Conservation (phyloP, 2,329 filamentous ascomycete species). For the Aspergillus udagawae region DNA sequence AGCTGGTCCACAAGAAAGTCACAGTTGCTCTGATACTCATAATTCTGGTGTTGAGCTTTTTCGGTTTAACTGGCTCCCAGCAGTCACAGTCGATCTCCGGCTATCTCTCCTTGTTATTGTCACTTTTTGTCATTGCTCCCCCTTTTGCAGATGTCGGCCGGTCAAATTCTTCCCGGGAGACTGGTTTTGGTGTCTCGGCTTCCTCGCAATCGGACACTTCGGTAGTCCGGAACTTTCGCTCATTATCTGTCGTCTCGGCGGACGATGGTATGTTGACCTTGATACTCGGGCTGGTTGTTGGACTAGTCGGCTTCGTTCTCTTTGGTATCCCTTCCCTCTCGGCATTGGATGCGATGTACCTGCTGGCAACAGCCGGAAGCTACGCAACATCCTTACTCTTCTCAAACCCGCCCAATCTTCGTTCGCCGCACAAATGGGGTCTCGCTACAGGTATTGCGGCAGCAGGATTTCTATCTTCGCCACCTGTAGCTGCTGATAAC, state of each 20-base stretch:
- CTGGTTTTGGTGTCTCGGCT: conserved; percentile 19
- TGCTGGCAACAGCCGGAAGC: conserved; percentile 18
- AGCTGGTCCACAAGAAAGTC: conserved; percentile 25
- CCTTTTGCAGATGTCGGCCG: conserved; percentile 34
- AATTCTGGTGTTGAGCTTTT: conserved; percentile 22
- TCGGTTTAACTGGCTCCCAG: conserved; percentile 28
- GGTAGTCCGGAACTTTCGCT: conserved; percentile 10
- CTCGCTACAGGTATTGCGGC: conserved; percentile 23
- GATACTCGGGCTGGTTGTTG: conserved; percentile 24
- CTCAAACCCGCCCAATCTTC: conserved; percentile 21
- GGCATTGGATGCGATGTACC: conserved; percentile 19
- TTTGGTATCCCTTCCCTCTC: conserved; percentile 20
- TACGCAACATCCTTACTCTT: conserved; percentile 27
- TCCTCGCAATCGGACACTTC: not conserved
- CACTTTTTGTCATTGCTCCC: conserved; percentile 47
- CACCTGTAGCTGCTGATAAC: conserved; percentile 24
- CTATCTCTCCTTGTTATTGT: conserved; percentile 44
- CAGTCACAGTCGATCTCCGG: conserved; percentile 42
- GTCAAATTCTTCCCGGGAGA: conserved; percentile 16
- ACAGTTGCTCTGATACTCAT: conserved; percentile 22
- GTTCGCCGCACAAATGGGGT: conserved; percentile 30
- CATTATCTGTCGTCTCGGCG: conserved; percentile 9
- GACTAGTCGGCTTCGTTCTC: conserved; percentile 20
- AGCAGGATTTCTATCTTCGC: conserved; percentile 28
- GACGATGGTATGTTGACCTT: conserved; percentile 26